A percentile compares a stretch with the other conserved stretches of the same genome.
Conservation (phyloP, 139 green algal species). For the Chlamydomonas eustigma region DNA sequence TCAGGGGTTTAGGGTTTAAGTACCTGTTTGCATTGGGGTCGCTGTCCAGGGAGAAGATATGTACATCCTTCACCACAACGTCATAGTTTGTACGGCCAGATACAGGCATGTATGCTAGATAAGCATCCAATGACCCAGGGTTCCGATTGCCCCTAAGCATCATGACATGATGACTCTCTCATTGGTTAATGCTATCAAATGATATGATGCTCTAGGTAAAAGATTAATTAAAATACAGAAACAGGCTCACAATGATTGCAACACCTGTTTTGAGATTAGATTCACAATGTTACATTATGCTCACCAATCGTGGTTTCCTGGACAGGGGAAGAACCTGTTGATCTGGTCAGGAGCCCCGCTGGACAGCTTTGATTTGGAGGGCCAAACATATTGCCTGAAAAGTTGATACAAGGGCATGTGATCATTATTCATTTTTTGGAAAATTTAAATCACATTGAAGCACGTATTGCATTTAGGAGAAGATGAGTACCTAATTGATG, state of each 20-base stretch:
- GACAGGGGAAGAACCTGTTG: constrained; percentile 13
- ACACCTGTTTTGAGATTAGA: too few relatives aligned
- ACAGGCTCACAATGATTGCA: too few relatives aligned
- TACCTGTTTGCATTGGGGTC: not conserved
- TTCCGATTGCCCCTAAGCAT: not conserved
- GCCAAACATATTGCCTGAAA: constrained; percentile 11
- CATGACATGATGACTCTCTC: too few relatives aligned
- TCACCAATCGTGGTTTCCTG: constrained; percentile 11
- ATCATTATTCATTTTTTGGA: too few relatives aligned
- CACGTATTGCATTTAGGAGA: too few relatives aligned
- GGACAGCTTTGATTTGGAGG: not conserved
- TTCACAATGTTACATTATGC: too few relatives aligned
- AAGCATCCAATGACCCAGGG: not conserved
- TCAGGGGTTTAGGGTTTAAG: constrained; percentile 3
- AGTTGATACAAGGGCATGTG: too few relatives aligned
- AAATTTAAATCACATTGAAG: too few relatives aligned
- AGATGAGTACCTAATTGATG: too few relatives aligned
- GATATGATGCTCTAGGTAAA: too few relatives aligned
- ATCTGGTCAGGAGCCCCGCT: not conserved
- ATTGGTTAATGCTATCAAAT: too few relatives aligned
- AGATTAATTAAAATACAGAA: too few relatives aligned
- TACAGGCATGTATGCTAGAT: constrained; percentile 17
- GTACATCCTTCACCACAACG: not conserved
- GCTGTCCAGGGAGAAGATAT: constrained; percentile 19
- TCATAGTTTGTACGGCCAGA: not conserved